A percentile compares a stretch with the other conserved stretches of the same genome.
phyloP scores from a whole-genome alignment of 2,329 filamentous ascomycete species.

The Arthrobotrys musiformis region DNA sequence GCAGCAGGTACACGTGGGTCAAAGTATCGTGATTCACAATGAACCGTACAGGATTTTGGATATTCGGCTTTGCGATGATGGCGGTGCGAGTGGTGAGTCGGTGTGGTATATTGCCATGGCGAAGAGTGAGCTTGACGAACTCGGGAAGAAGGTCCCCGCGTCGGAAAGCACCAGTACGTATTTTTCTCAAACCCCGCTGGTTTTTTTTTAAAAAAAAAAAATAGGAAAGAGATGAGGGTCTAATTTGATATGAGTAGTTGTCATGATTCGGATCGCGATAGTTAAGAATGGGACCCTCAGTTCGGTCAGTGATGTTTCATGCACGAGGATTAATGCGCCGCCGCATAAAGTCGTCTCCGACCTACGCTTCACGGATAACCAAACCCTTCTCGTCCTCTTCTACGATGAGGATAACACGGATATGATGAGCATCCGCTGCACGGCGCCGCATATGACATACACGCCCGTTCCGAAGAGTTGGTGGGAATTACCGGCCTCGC shows the following conservation, averaged over 20 bases:
- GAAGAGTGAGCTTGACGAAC: slow-evolving; percentile 51
- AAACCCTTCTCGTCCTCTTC: slow-evolving; percentile 58
- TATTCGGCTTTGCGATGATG: slow-evolving; percentile 55
- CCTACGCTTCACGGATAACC: slow-evolving; percentile 59
- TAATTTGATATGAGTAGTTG: slow-evolving; percentile 40
- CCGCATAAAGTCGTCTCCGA: slow-evolving; percentile 54
- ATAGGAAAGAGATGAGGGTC: too few relatives aligned
- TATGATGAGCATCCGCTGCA: slow-evolving; percentile 44
- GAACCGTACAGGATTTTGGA: slow-evolving; percentile 56
- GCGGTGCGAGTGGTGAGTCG: slow-evolving; percentile 50
- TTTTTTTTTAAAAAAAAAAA: background rate
- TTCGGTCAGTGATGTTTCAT: slow-evolving; percentile 58
- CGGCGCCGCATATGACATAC: slow-evolving; percentile 34
- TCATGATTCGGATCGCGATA: slow-evolving; percentile 58
- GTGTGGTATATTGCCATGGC: slow-evolving; percentile 53
- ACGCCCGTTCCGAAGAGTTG: slow-evolving; percentile 33
- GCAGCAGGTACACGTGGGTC: slow-evolving; percentile 58
- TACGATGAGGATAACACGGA: slow-evolving; percentile 57
- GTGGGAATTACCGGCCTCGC: slow-evolving; percentile 43
- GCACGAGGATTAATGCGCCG: slow-evolving; percentile 46
- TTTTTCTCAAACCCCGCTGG: background rate
- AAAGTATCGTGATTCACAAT: slow-evolving; percentile 57
- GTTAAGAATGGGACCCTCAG: slow-evolving; percentile 59
- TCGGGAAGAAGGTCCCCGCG: slow-evolving; percentile 32
- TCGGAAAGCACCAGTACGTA: slow-evolving; percentile 32